These are phyloP conservation scores for Saitozyma podzolica DNA, from an alignment of 768 basidiomycete genomes.

Conservation along the genomic window DNA sequence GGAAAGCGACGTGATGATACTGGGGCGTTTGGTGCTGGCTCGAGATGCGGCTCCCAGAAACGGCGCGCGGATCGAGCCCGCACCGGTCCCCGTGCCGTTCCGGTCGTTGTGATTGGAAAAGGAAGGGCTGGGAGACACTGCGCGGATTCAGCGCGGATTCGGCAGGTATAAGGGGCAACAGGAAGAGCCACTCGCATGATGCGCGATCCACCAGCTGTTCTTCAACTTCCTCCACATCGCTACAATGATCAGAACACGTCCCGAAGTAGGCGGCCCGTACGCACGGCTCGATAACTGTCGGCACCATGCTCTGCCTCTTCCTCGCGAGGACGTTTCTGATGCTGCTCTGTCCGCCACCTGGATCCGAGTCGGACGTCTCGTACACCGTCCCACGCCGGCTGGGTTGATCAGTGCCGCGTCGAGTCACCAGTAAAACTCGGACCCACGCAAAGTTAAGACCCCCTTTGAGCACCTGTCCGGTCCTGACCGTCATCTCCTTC, in stretches of 20 bases:
- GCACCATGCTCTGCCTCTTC: constrained; percentile 30
- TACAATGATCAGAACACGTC: constrained; percentile 2
- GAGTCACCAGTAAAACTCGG: no score
- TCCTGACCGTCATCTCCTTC: constrained; percentile 22
- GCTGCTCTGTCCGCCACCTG: constrained; percentile 26
- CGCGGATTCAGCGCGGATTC: background rate
- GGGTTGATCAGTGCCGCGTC: background rate
- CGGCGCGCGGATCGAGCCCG: constrained; percentile 16
- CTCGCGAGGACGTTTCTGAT: constrained; percentile 14
- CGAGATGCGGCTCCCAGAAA: constrained; percentile 22
- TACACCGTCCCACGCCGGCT: constrained; percentile 29
- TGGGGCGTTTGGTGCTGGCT: constrained; percentile 25
- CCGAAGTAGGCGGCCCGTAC: constrained; percentile 1
- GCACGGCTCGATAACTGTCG: constrained; percentile 40
- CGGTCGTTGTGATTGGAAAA: constrained; percentile 8
- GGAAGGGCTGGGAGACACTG: constrained; percentile 28
- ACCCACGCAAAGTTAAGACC: constrained; percentile 30
- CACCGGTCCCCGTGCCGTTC: background rate
- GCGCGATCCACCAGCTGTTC: constrained; percentile 19
- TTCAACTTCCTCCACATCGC: constrained; percentile 37
- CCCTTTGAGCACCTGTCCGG: constrained; percentile 42
- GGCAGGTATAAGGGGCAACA: background rate
- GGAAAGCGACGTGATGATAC: constrained; percentile 31
- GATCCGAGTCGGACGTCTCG: constrained; percentile 43
- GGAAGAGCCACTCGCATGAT: constrained; percentile 10